These are phyloP conservation scores for Saccharomyces kudriavzevii DNA, from an alignment of 805 yeast species.

Conservation along the genomic window DNA sequence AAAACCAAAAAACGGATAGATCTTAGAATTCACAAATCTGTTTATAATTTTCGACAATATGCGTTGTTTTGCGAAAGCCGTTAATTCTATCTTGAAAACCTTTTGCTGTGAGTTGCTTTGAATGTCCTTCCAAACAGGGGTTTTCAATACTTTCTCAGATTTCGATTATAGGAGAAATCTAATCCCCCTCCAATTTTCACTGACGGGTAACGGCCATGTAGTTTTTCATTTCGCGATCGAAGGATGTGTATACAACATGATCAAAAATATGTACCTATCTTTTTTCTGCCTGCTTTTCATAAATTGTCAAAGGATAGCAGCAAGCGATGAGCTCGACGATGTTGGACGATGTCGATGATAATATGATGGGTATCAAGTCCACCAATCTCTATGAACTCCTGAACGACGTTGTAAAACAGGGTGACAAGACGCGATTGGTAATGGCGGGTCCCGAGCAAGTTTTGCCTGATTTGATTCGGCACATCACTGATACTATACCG, in stretches of 20 bases:
- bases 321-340: neutral
- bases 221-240: neutral
- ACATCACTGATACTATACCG: slow-evolving; percentile 22
- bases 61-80: neutral
- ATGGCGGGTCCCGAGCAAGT: slow-evolving; percentile 9
- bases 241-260: neutral
- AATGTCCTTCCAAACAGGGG: neutral
- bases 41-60: neutral
- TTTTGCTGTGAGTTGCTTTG: neutral
- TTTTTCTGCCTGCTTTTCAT: neutral
- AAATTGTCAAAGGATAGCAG: neutral
- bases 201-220: neutral
- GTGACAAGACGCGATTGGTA: slow-evolving; percentile 3
- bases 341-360: slow-evolving; percentile 11
- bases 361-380: slow-evolving; percentile 24
- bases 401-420: slow-evolving; percentile 8
- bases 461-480: slow-evolving; percentile 16
- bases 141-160: neutral
- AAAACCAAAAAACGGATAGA: neutral
- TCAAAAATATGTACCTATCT: neutral
- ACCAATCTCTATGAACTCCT: slow-evolving; percentile 10
- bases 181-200: neutral
- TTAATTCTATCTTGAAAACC: neutral
- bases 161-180: neutral
- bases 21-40: neutral